These are phyloP conservation scores for Boletus fagicola DNA, from an alignment of 768 basidiomycete species.

Conservation along the genomic window DNA sequence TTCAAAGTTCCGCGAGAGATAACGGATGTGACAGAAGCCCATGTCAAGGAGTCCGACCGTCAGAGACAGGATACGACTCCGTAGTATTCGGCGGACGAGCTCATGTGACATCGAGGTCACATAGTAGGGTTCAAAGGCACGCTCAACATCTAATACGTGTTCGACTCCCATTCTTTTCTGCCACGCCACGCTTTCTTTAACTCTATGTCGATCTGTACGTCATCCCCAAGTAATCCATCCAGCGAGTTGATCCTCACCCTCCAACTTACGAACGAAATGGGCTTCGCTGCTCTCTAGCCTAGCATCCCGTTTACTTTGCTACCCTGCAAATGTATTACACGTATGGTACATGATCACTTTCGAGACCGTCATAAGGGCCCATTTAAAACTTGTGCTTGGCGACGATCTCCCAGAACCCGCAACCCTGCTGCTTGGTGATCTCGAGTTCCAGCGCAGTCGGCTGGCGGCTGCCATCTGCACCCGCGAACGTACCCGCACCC, in stretches of 20 bases:
- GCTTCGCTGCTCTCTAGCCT: background rate
- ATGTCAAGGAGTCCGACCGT: constrained; percentile 11
- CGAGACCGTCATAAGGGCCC: background rate
- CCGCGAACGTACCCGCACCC: constrained; percentile 69
- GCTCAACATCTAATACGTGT: background rate
- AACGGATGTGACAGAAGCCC: constrained; percentile 10
- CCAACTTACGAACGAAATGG: background rate
- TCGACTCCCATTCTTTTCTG: background rate
- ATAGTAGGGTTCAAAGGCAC: background rate
- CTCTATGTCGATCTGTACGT: background rate
- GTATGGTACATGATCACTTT: background rate
- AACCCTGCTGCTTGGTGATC: constrained; percentile 52
- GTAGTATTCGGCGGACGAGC: constrained; percentile 10
- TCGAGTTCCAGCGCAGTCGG: constrained; percentile 51
- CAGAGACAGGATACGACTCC: constrained; percentile 4
- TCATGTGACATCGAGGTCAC: constrained; percentile 8
- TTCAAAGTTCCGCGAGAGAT: constrained; percentile 13
- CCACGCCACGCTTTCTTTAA: background rate
- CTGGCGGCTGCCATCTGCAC: constrained; percentile 44
- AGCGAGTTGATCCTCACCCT: background rate
- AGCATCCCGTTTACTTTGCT: background rate
- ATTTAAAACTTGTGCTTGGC: constrained; percentile 36
- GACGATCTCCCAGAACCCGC: constrained; percentile 48
- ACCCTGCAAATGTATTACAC: background rate
- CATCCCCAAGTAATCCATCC: background rate